phyloP scores from a whole-genome alignment of 805 yeast species.

The Spathaspora boniae region DNA sequence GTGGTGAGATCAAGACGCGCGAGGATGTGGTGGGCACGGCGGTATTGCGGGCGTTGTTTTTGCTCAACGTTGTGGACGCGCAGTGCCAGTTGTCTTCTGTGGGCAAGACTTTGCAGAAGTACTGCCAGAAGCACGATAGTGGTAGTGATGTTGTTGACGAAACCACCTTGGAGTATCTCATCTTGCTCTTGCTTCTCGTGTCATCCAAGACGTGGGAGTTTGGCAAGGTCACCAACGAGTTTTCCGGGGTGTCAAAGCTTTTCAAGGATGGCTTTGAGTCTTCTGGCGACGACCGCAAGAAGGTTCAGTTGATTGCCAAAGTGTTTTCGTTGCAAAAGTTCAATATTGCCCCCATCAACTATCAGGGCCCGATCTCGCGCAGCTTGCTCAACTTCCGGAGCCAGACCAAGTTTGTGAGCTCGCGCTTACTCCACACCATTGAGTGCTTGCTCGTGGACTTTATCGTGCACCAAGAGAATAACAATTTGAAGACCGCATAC shows the following conservation, averaged over 20 bases:
- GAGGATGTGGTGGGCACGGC: conserved; percentile 58
- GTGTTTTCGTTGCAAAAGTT: conserved; percentile 34
- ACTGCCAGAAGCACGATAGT: conserved; percentile 18
- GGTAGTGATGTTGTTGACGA: conserved; percentile 13
- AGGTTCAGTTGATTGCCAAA: conserved; percentile 32
- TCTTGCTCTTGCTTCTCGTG: conserved; percentile 46
- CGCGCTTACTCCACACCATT: conserved; percentile 50
- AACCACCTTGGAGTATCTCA: conserved; percentile 33
- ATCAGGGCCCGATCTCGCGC: conserved; percentile 69
- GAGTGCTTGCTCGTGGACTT: conserved; percentile 49
- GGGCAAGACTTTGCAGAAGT: conserved; percentile 47
- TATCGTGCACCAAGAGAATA: conserved; percentile 44
- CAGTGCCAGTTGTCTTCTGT: conserved; percentile 44
- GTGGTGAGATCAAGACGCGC: conserved; percentile 34
- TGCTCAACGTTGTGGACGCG: conserved; percentile 47
- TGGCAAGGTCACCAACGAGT: conserved; percentile 34
- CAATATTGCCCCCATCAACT: conserved; percentile 44
- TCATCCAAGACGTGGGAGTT: conserved; percentile 36
- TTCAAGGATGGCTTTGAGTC: conserved; percentile 27
- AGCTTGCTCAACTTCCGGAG: conserved; percentile 65
- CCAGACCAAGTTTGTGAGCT: conserved; percentile 50
- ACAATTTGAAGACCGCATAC: conserved; percentile 45
- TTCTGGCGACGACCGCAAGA: conserved; percentile 31
- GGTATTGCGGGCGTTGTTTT: conserved; percentile 49
- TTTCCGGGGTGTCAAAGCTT: conserved; percentile 28